Conservation (phyloP, 768 basidiomycete genomes). For the Cystobasidium ongulense region DNA sequence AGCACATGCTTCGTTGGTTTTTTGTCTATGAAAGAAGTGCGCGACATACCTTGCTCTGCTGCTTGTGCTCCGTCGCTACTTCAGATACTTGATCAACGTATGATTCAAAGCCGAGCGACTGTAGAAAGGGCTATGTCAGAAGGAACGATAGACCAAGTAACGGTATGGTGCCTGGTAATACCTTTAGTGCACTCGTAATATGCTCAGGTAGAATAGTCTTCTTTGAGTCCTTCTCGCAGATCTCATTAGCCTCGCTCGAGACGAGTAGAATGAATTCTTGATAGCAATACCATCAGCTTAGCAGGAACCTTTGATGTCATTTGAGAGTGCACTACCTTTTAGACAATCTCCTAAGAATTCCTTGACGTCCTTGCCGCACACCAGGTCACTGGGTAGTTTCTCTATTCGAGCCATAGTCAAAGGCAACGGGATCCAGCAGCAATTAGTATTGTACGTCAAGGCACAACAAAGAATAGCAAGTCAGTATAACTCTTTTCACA, state of each 20-base stretch:
- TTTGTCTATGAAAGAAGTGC: background rate
- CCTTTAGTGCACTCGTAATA: conserved; percentile 83
- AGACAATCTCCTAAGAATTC: conserved; percentile 97
- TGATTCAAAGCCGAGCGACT: conserved; percentile 87
- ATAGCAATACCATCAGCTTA: background rate
- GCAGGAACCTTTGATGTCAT: background rate
- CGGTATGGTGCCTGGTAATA: conserved; percentile 43
- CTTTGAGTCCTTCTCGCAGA: conserved; percentile 95
- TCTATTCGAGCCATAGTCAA: conserved; percentile 60
- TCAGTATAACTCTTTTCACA: no score
- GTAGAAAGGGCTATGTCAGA: background rate
- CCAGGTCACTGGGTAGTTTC: conserved; percentile 73
- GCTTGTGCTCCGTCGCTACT: conserved; percentile 91
- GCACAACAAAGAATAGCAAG: no score
- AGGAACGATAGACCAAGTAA: background rate
- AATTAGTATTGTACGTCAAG: background rate
- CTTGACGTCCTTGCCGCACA: conserved; percentile 89
- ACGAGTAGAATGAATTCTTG: conserved; percentile 96
- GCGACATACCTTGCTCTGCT: conserved; percentile 71
- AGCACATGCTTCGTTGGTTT: background rate
- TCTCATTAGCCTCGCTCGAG: conserved; percentile 93
- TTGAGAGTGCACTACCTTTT: conserved; percentile 61
- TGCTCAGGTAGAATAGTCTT: conserved; percentile 99
- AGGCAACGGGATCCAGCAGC: background rate
- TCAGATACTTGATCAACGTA: conserved; percentile 85